These are phyloP conservation scores for Ogataea hybrid DNA, from an alignment of 1,139 yeast genomes.

Conservation along the genomic window DNA sequence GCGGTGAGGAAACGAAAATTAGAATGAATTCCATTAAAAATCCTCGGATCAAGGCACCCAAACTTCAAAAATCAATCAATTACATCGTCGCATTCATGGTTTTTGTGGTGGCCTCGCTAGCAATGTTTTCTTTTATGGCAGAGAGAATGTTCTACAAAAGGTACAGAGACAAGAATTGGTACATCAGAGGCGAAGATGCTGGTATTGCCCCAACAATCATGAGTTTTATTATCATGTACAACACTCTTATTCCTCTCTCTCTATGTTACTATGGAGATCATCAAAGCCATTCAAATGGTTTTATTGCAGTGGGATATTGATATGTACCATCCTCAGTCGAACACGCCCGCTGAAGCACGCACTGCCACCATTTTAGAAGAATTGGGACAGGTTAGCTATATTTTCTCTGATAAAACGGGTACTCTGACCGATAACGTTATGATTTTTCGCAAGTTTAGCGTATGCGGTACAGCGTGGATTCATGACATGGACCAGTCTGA, in stretches of 20 bases:
- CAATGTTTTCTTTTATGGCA: conserved; percentile 83
- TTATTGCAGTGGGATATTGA: conserved; percentile 88
- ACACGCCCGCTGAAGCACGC: conserved; percentile 93
- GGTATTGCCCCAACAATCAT: conserved; percentile 90
- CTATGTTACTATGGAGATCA: conserved; percentile 95
- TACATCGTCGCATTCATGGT: conserved; percentile 88
- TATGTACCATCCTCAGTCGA: conserved; percentile 81
- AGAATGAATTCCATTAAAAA: conserved; percentile 91
- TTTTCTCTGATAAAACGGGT: conserved; percentile 96
- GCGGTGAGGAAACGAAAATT: conserved; percentile 95
- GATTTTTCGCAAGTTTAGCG: conserved; percentile 81
- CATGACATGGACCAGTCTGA: conserved; percentile 64
- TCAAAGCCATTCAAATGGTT: conserved; percentile 80
- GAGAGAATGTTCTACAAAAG: conserved; percentile 53
- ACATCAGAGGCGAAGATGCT: conserved; percentile 65
- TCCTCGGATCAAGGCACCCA: conserved; percentile 92
- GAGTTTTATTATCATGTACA: conserved; percentile 97
- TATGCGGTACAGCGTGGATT: conserved; percentile 86
- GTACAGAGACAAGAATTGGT: conserved; percentile 64
- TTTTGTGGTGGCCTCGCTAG: conserved; percentile 64
- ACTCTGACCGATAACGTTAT: conserved; percentile 89
- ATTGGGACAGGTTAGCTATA: conserved; percentile 91
- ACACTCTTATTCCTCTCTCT: conserved; percentile 92
- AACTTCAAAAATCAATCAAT: conserved; percentile 80
- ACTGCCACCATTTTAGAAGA: conserved; percentile 96